Conservation (phyloP, 2,329 filamentous ascomycete species). For the Botrytis galanthina region DNA sequence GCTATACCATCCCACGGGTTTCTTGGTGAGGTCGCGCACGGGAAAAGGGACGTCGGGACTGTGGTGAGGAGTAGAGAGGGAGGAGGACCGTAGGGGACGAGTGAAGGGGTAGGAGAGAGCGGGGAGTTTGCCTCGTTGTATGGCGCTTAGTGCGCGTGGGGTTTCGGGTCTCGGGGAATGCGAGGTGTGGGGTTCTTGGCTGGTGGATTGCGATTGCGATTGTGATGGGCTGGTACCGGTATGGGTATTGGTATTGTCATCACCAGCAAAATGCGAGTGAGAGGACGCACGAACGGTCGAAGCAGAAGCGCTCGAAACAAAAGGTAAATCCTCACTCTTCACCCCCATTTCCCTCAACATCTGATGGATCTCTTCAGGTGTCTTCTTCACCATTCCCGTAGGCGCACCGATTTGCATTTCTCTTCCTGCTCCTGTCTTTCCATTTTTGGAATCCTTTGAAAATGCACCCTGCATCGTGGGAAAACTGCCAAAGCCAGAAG, state of each 20-base stretch:
- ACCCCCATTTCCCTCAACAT: background rate
- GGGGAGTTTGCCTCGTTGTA: background rate
- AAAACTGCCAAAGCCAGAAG: background rate
- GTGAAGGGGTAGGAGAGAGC: background rate
- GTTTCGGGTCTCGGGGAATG: too few relatives aligned
- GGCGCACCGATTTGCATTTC: background rate
- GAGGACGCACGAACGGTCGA: background rate
- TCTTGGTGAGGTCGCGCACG: background rate
- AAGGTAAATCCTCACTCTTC: background rate
- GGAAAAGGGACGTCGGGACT: accelerated
- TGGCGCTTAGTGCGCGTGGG: background rate
- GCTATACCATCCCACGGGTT: background rate
- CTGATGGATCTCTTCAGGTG: background rate
- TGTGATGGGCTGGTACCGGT: too few relatives aligned
- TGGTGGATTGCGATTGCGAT: too few relatives aligned
- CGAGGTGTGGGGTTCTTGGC: too few relatives aligned
- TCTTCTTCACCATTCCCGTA: background rate
- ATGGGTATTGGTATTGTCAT: too few relatives aligned
- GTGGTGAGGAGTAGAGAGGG: background rate
- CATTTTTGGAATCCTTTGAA: accelerated
- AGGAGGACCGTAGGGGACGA: accelerated
- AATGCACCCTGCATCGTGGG: background rate
- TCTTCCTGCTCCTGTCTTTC: background rate
- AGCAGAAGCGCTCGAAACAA: background rate
- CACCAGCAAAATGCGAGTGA: background rate